Base-by-base conservation (phyloP, 306 rosid genomes). In the Oemleria cerasiformis region DNA sequence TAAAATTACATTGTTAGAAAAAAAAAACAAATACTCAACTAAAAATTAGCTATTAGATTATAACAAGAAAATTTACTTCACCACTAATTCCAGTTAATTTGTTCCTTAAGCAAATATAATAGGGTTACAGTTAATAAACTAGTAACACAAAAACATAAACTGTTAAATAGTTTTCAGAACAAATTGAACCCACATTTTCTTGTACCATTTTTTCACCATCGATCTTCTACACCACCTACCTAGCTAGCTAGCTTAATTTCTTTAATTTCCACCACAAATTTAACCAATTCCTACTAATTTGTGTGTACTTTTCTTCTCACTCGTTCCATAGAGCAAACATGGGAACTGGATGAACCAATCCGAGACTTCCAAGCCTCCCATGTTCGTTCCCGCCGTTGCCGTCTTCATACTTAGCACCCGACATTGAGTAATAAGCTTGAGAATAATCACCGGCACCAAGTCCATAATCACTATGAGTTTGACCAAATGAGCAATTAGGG, bases 241-340 rank as follows among this genome's bases (percentile, higher is more conserved):
- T 23, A 59, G 41, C 78, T 56, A 55, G 62, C 69, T 50, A 53
- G n/a, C 61, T 40, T 61, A 25, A 25, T 8, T 60, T 60, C 65
- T 39, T 60, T 25, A 25, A 40, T 4, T n/a, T 25, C 59, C 61
- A 47, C 57, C 60, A 20, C 40, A 61, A 61, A 48, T 1, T 72
- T 19, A 48, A 72, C 68, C 51, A 47, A 36, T 61, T 73, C 58
- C 77, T 50, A 5, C 56, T 19, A 63, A 47, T 34, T 50, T 57
- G 39, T n/a, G 73, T 8, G 30, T 2, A 25, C 30, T 25, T 25
- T 25, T 2, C 30, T 25, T 25, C 30, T 75, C 78, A 84, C 63
- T 87, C 95, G 67, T 86, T 89, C 97, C 96, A 91, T 70, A 94
- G 71, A 42, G 97, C 96, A 85, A 94, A 94, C 88, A 88, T 75